Conservation (phyloP, 2,329 filamentous ascomycete species). For the Penicillium sp. region DNA sequence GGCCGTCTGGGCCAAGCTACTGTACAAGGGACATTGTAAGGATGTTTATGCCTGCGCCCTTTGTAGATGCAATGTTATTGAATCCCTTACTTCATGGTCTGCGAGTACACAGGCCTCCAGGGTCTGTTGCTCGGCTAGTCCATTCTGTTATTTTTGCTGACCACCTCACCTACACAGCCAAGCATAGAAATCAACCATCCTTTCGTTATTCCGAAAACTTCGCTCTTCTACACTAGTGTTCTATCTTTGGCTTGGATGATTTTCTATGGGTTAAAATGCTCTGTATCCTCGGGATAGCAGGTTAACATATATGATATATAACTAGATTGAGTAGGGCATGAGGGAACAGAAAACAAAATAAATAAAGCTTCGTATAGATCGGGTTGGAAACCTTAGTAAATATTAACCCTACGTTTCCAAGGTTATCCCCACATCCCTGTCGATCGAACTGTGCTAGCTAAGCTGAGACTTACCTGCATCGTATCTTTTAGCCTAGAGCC, state of each 20-base stretch:
- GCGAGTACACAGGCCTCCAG: too few species aligned
- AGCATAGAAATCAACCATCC: neutral
- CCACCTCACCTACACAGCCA: neutral
- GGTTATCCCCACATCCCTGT: neutral
- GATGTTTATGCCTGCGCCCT: neutral
- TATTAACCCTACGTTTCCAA: neutral
- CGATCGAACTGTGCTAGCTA: neutral
- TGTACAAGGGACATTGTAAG: neutral
- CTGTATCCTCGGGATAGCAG: neutral
- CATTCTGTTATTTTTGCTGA: neutral
- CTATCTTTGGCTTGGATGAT: neutral
- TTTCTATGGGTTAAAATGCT: neutral
- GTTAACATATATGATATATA: neutral
- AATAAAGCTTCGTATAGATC: neutral
- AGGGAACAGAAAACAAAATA: neutral
- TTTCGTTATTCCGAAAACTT: neutral
- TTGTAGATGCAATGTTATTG: neutral
- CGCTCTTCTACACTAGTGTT: neutral
- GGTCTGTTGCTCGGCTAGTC: neutral
- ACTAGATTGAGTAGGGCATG: neutral
- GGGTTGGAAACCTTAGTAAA: neutral
- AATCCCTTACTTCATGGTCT: neutral
- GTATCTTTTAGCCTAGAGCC: neutral
- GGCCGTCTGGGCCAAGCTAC: constrained; percentile 3
- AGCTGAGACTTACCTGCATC: neutral